Conservation (phyloP, 1,284 basidiomycete genomes). For the Athelia psychrophila region DNA sequence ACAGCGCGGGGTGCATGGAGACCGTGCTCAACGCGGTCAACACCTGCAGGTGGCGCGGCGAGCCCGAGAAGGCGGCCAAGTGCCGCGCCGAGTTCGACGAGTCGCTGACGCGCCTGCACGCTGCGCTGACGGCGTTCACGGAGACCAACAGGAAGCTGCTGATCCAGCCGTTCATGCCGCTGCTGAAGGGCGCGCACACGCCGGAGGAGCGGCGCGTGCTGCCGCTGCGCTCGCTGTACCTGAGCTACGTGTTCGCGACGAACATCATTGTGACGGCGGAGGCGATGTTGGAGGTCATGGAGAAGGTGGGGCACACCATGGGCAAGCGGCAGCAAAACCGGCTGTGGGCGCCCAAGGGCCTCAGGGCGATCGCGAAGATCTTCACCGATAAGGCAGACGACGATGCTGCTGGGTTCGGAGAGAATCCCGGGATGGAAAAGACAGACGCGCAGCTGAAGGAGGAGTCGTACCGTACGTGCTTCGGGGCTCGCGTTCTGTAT, state of each 20-base stretch:
- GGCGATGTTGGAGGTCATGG: constrained; percentile 42
- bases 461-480: constrained; percentile 34
- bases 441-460: constrained; percentile 21
- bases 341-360: constrained; percentile 50
- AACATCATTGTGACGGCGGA: constrained; percentile 40
- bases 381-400: constrained; percentile 22
- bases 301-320: constrained; percentile 37
- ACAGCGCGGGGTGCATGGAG: constrained; percentile 31
- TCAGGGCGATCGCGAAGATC: constrained; percentile 40
- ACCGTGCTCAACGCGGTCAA: constrained; percentile 43
- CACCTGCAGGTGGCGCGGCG: constrained; percentile 37
- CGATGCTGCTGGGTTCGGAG: constrained; percentile 30
- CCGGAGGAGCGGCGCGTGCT: constrained; percentile 2
- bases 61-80: constrained; percentile 15
- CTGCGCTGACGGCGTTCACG: constrained; percentile 39
- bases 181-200: constrained; percentile 19
- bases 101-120: constrained; percentile 31
- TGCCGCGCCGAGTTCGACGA: constrained; percentile 33
- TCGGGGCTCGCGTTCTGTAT: neutral
- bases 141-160: constrained; percentile 37
- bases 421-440: constrained; percentile 24
- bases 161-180: constrained; percentile 42
- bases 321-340: constrained; percentile 35
- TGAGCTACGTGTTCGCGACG: constrained; percentile 45
- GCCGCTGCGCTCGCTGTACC: constrained; percentile 39